Evolutionary conservation across 148 eudicot species (phyloP), one percentile per base, ranked within the genome.

Genomic region (Dianthus caryophyllus): DNA sequence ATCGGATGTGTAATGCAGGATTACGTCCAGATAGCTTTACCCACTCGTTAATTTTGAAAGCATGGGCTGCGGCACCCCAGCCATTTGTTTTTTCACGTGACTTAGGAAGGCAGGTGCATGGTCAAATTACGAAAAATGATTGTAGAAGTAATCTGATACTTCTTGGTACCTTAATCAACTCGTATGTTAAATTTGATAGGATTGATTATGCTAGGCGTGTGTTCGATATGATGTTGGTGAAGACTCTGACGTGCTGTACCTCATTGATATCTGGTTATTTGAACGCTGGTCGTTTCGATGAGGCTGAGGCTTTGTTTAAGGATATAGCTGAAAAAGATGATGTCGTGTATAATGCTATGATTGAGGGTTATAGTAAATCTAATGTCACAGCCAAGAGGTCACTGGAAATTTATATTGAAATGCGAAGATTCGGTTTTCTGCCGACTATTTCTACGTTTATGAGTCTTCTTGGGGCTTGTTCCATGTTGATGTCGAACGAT

Each of bases 291-390:
- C 52, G 62, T 29, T 57, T 86, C 11, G 78, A 75, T 52, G 88
- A 90, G 36, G 98, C 98, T 0, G 96, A 90, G 74, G 75, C 72
- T 16, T 61, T 94, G 51, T 90, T 90, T 48, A 51, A 44, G 41
- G 84, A 75, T 56, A 82, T 83, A 7, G 11, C 1, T 63, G 80
- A 76, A 54, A 94, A 90, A 76, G 98, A 94, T 76, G 88, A 82
- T 24, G 92, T 94, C 66, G 87, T 83, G 58, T 90, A 83, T 70
- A 94, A 94, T 78, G 98, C 96, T n/a, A 88, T 90, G 98, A 90
- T 94, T 29, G 97, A 90, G 78, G 98, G 98, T 50, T 90, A 86
- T 66, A 94, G 97, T 75, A 94, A 84, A 53, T 83, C 87, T 38
- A 50, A 81, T 39, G 85, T 82, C 26, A 86, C 86, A 10, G 90